Evolutionary conservation across 129 eudicot species (phyloP).

Genomic region (Saposhnikovia divaricata): DNA sequence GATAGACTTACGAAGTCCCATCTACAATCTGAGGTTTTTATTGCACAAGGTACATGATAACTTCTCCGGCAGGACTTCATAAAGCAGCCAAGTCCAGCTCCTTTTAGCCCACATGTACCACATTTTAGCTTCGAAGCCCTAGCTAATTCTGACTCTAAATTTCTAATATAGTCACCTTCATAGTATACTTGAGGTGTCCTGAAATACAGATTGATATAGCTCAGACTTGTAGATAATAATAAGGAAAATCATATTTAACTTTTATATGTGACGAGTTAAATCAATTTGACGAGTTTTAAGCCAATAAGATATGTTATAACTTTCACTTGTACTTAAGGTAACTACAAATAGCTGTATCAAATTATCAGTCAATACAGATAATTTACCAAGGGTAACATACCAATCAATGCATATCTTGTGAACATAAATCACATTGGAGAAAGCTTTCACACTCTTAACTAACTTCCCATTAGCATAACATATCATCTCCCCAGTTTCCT

Average conservation of each 20-base stretch:
- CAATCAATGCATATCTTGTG: slow-evolving; percentile 69
- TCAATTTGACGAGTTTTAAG: background rate
- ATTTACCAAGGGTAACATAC: slow-evolving; percentile 27
- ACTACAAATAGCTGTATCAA: background rate
- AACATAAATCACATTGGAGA: slow-evolving; percentile 41
- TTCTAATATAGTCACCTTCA: slow-evolving; percentile 37
- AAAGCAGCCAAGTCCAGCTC: slow-evolving; percentile 92
- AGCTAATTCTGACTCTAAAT: slow-evolving; percentile 64
- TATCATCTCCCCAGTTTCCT: slow-evolving; percentile 75
- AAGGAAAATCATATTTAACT: background rate
- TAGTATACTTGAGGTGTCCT: slow-evolving; percentile 79
- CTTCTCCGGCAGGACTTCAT: slow-evolving; percentile 50
- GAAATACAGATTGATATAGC: slow-evolving; percentile 8
- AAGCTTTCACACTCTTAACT: slow-evolving; percentile 29
- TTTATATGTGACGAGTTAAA: background rate
- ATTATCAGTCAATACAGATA: background rate
- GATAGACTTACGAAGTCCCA: slow-evolving; percentile 75
- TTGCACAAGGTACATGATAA: slow-evolving; percentile 87
- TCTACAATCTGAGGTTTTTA: slow-evolving; percentile 49
- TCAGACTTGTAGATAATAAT: background rate
- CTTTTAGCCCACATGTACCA: slow-evolving; percentile 58
- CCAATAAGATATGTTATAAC: background rate
- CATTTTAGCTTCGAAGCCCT: slow-evolving; percentile 84
- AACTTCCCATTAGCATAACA: slow-evolving; percentile 59
- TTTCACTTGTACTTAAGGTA: background rate